phyloP scores from a whole-genome alignment of 441 rosid species.

The Mallotus japonicus region DNA sequence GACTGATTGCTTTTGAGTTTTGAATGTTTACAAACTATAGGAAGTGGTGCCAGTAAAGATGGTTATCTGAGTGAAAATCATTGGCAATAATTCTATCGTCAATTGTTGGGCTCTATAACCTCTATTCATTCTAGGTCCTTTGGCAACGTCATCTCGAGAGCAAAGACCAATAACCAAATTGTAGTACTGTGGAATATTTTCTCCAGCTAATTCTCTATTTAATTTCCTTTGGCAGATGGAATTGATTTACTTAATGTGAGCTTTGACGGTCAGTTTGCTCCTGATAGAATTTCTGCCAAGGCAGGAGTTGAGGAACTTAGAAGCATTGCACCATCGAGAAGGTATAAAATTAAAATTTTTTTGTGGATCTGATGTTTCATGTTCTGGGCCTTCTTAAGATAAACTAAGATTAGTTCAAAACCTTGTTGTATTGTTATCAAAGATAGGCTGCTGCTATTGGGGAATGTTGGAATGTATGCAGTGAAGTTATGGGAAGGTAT shows the following conservation, averaged over 20 bases:
- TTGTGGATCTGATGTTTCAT: slow-evolving; percentile 12
- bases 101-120: not conserved
- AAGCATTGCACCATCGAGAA: slow-evolving; percentile 66
- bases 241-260: slow-evolving; percentile 89
- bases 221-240: slow-evolving; percentile 48
- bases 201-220: slow-evolving; percentile 5
- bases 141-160: not conserved
- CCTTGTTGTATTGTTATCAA: too few species aligned
- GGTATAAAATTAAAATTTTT: slow-evolving; percentile 36
- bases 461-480: not conserved
- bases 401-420: not conserved
- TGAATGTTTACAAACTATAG: not conserved
- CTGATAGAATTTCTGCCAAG: slow-evolving; percentile 76
- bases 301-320: slow-evolving; percentile 68
- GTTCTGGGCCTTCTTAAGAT: not conserved
- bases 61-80: not conserved
- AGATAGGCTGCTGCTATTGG: not conserved
- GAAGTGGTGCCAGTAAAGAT: not conserved
- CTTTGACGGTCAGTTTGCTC: slow-evolving; percentile 82
- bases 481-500: not conserved
- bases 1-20: not conserved
- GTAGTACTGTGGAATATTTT: slow-evolving; percentile 7
- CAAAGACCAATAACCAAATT: not conserved
- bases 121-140: not conserved
- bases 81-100: not conserved